Conservation (phyloP, 768 basidiomycete genomes). For the Termitomyces sp. region DNA sequence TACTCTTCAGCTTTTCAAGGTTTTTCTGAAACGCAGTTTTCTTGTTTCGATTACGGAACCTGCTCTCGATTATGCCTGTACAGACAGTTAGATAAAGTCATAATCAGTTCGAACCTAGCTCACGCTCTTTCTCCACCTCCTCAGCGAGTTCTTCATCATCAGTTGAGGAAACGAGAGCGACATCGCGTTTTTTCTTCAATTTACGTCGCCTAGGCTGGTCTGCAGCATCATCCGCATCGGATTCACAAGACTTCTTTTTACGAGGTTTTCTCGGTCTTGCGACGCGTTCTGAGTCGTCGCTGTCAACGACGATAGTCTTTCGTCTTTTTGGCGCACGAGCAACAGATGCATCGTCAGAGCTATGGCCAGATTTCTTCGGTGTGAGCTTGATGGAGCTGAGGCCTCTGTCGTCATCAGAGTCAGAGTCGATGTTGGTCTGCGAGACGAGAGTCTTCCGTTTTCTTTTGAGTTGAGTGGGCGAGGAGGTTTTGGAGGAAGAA, state of each 20-base stretch:
- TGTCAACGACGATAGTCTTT: slow-evolving; percentile 12
- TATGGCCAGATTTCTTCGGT: slow-evolving; percentile 18
- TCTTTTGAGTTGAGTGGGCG: slow-evolving; percentile 6
- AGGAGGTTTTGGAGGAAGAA: slow-evolving; percentile 10
- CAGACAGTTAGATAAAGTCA: not conserved
- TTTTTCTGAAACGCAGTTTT: slow-evolving; percentile 59
- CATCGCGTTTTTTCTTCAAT: slow-evolving; percentile 36
- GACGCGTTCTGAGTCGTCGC: slow-evolving; percentile 8
- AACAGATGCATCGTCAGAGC: not conserved
- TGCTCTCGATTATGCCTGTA: slow-evolving; percentile 59
- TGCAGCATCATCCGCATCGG: slow-evolving; percentile 29
- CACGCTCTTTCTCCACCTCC: slow-evolving; percentile 59
- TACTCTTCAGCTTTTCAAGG: slow-evolving; percentile 66
- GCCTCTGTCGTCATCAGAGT: slow-evolving; percentile 21
- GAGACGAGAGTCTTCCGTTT: slow-evolving; percentile 8
- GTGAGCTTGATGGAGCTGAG: slow-evolving; percentile 52
- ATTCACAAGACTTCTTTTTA: slow-evolving; percentile 15
- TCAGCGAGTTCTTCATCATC: slow-evolving; percentile 36
- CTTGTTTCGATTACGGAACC: slow-evolving; percentile 61
- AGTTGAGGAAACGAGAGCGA: slow-evolving; percentile 34
- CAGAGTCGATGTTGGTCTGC: slow-evolving; percentile 4
- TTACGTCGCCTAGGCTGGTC: slow-evolving; percentile 25
- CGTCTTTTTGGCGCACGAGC: slow-evolving; percentile 6
- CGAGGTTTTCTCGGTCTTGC: not conserved
- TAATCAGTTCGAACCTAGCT: not conserved